Evolutionary conservation across 768 basidiomycete genomes (phyloP).

Genomic region (Ephemerocybe angulata): DNA sequence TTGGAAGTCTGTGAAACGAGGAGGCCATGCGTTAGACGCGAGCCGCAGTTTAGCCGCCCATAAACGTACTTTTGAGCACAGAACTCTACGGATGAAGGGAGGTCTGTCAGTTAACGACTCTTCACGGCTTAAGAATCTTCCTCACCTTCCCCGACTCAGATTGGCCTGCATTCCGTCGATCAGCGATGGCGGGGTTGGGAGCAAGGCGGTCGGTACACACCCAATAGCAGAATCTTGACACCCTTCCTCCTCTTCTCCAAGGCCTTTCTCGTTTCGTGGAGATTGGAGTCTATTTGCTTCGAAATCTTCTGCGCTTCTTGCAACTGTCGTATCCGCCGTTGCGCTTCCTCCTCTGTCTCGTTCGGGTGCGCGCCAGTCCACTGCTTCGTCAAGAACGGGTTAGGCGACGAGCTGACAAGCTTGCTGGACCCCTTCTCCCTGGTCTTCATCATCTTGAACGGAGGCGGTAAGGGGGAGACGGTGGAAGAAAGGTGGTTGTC

Average conservation of each 20-base stretch:
- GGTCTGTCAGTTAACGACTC: not conserved
- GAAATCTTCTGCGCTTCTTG: constrained; percentile 43
- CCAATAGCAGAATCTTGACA: constrained; percentile 53
- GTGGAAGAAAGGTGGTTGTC: not conserved
- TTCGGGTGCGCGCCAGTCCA: constrained; percentile 24
- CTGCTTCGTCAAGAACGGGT: constrained; percentile 26
- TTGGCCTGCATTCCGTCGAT: constrained; percentile 41
- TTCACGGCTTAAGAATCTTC: not conserved
- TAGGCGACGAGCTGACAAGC: constrained; percentile 11
- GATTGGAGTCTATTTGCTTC: constrained; percentile 45
- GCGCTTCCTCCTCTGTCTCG: constrained; percentile 34
- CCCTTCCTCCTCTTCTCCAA: constrained; percentile 49
- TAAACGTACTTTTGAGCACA: constrained; percentile 41
- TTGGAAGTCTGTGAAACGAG: constrained; percentile 52
- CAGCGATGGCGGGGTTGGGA: too few species aligned
- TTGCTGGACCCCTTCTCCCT: constrained; percentile 10
- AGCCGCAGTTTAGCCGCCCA: too few species aligned
- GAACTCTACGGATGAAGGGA: constrained; percentile 36
- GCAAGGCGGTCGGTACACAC: constrained; percentile 37
- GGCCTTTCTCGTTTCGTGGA: constrained; percentile 42
- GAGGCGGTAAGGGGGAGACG: not conserved
- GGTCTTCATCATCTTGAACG: constrained; percentile 16
- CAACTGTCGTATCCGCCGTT: constrained; percentile 28
- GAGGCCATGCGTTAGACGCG: constrained; percentile 2
- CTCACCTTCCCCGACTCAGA: constrained; percentile 56